These are phyloP conservation scores for Choricystis sp. DNA, from an alignment of 139 green algal genomes.

Conservation along the genomic window DNA sequence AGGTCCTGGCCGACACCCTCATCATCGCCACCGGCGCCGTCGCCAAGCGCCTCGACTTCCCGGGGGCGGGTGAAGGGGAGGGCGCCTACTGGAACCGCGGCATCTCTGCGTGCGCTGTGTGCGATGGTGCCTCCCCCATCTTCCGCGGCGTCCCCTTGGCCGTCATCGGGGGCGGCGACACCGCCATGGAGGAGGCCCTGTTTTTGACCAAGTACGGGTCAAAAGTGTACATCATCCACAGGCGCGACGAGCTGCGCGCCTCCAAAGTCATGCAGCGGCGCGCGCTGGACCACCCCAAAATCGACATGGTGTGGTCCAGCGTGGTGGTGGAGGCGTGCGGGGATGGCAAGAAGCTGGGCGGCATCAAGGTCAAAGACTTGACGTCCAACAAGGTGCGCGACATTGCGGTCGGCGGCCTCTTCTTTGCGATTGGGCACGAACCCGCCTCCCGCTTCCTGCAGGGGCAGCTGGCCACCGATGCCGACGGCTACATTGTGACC, in stretches of 20 bases:
- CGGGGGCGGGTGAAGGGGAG: slow-evolving; percentile 45
- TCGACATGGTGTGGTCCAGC: slow-evolving; percentile 53
- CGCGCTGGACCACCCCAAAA: slow-evolving; percentile 58
- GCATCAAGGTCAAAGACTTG: slow-evolving; percentile 41
- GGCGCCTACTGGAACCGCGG: slow-evolving; percentile 81
- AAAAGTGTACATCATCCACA: slow-evolving; percentile 78
- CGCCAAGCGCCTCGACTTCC: slow-evolving; percentile 66
- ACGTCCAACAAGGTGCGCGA: slow-evolving; percentile 32
- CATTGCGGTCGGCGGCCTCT: slow-evolving; percentile 40
- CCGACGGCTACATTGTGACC: slow-evolving; percentile 69
- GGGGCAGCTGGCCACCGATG: slow-evolving; percentile 50
- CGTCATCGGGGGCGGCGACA: slow-evolving; percentile 66
- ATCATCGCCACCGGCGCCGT: slow-evolving; percentile 93
- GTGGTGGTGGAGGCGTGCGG: slow-evolving; percentile 49
- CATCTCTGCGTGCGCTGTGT: slow-evolving; percentile 92
- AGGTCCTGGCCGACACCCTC: slow-evolving; percentile 60
- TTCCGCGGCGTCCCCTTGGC: slow-evolving; percentile 67
- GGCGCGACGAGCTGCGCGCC: slow-evolving; percentile 60
- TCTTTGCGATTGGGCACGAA: slow-evolving; percentile 87
- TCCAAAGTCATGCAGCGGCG: slow-evolving; percentile 57
- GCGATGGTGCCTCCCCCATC: slow-evolving; percentile 82
- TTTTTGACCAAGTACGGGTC: slow-evolving; percentile 58
- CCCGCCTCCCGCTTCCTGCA: slow-evolving; percentile 59
- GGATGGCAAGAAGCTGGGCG: slow-evolving; percentile 37
- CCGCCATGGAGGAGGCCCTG: slow-evolving; percentile 59